A percentile compares a stretch with the other conserved stretches of the same genome.
Evolutionary conservation across 129 eudicot genomes (phyloP).

Genomic region (Kitagawia praeruptora): DNA sequence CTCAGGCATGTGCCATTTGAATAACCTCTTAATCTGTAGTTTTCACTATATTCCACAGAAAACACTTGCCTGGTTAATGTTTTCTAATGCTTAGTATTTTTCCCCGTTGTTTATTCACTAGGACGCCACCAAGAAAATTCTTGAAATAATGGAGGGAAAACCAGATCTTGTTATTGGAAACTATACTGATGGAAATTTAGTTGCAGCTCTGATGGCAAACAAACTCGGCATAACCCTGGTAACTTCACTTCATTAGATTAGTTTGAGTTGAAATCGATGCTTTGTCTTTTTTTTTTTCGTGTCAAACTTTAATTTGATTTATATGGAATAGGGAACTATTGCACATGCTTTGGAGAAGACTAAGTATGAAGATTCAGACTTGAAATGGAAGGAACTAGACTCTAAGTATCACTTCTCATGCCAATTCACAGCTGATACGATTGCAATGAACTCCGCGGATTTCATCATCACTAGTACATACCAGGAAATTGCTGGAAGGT

Average conservation of each 20-base stretch:
- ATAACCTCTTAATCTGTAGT: too few species aligned
- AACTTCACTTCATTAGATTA: constrained; percentile 1
- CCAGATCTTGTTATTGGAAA: constrained; percentile 93
- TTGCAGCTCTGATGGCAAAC: constrained; percentile 88
- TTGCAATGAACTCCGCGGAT: constrained; percentile 95
- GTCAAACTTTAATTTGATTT: neutral
- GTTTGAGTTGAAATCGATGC: neutral
- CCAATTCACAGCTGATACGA: constrained; percentile 90
- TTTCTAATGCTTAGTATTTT: neutral
- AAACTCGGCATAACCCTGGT: constrained; percentile 90
- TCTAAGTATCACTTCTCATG: constrained; percentile 91
- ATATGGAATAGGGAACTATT: constrained; percentile 61
- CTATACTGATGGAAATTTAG: constrained; percentile 93
- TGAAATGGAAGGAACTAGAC: constrained; percentile 79
- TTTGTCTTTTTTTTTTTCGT: neutral
- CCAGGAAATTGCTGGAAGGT: constrained; percentile 99
- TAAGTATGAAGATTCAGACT: constrained; percentile 95
- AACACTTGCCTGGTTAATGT: neutral
- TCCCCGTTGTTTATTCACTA: constrained; percentile 11
- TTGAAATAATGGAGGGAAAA: constrained; percentile 86
- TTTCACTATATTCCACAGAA: neutral
- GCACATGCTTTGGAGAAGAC: constrained; percentile 99
- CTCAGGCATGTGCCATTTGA: too few species aligned
- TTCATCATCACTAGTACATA: constrained; percentile 95
- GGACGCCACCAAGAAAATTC: constrained; percentile 74